Evolutionary conservation across 495 filamentous ascomycete species (phyloP).

Genomic region (Friedmanniomyces simplex): DNA sequence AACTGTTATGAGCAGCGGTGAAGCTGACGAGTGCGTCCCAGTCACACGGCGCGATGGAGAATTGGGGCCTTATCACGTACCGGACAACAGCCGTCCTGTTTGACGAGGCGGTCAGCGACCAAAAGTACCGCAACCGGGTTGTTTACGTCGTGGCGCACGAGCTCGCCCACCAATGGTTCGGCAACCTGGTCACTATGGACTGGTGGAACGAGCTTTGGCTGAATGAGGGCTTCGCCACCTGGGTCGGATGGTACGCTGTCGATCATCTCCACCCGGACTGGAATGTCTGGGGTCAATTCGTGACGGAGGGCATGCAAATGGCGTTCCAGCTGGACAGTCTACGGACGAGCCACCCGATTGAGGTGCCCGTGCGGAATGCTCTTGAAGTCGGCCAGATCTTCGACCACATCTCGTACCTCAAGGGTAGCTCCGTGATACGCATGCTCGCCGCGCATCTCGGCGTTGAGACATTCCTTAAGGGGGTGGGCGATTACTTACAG

Average conservation of each 20-base stretch:
- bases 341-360: conserved; percentile 85
- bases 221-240: conserved; percentile 88
- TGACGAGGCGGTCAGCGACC: conserved; percentile 81
- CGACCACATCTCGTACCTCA: conserved; percentile 88
- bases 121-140: conserved; percentile 76
- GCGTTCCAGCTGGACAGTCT: conserved; percentile 82
- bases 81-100: conserved; percentile 86
- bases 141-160: conserved; percentile 94
- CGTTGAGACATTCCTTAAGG: conserved; percentile 72
- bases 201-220: conserved; percentile 97
- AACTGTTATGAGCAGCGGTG: too few species aligned
- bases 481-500: conserved; percentile 81
- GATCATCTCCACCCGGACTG: conserved; percentile 92
- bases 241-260: conserved; percentile 91
- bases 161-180: conserved; percentile 97
- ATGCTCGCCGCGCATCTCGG: conserved; percentile 87
- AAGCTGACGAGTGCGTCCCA: conserved; percentile 34
- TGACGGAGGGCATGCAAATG: conserved; percentile 82
- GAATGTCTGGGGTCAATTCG: conserved; percentile 93
- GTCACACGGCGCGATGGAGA: conserved; percentile 55
- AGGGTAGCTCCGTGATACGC: conserved; percentile 88
- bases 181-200: conserved; percentile 84
- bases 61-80: conserved; percentile 96
- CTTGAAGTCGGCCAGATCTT: conserved; percentile 95
- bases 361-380: conserved; percentile 80